phyloP scores from a whole-genome alignment of 441 rosid genomes.

The Omphalea diandra region DNA sequence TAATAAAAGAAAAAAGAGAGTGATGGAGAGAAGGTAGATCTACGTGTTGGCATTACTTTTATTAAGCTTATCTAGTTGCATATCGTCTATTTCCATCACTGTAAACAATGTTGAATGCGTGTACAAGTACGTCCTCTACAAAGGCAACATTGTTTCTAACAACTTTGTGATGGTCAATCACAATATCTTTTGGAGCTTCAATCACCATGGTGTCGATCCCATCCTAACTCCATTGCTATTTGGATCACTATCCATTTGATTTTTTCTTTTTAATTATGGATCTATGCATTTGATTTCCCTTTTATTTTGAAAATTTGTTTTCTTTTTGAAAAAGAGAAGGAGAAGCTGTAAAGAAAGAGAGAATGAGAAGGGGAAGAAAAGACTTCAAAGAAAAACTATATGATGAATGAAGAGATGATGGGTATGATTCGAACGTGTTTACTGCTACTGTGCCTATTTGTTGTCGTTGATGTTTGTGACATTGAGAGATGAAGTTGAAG shows the following conservation, averaged over 20 bases:
- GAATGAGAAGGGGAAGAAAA: no score
- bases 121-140: slow-evolving; percentile 89
- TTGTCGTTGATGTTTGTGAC: no score
- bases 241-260: background rate
- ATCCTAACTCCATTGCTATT: slow-evolving; percentile 38
- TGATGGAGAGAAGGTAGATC: slow-evolving; percentile 41
- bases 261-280: no score
- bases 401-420: no score
- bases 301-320: no score
- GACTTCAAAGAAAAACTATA: no score
- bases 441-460: no score
- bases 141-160: slow-evolving; percentile 83
- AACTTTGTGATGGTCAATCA: slow-evolving; percentile 97
- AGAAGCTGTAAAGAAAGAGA: no score
- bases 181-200: slow-evolving; percentile 93
- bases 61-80: slow-evolving; percentile 37
- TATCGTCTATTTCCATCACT: slow-evolving; percentile 77
- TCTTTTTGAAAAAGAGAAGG: no score
- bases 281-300: background rate
- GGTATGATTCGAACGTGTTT: no score
- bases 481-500: no score
- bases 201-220: slow-evolving; percentile 94
- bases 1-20: background rate
- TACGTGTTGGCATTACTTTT: slow-evolving; percentile 30
- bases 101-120: slow-evolving; percentile 90